Base-by-base conservation (phyloP, 306 rosid genomes). In the Corylus heterophylla region DNA sequence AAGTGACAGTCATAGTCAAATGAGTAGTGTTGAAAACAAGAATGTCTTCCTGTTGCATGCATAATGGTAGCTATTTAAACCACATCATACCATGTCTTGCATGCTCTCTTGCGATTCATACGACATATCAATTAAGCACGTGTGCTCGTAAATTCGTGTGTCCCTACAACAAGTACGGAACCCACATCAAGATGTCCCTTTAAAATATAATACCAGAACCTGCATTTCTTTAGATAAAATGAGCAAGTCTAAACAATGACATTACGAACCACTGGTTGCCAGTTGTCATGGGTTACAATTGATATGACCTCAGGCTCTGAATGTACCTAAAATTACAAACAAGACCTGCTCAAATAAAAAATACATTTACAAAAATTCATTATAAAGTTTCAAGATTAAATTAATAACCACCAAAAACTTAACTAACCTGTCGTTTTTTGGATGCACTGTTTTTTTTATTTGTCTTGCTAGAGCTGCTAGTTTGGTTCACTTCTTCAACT, bases 191-290 rank as follows among this genome's bases (percentile, higher is more conserved):
- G 29, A 77, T 13, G 76, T 35, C 45, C 25, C 9, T 71, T 64
- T 68, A 18, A 7, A 39, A 14, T 74, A 69, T 37, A 29, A 29
- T 54, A 44, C 37, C 51, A 69, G 35, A 67, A 67, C 67, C 39
- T 39, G 13, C 59, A 47, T 27, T 75, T 4, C 49, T 67, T 58
- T 67, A 18, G 39, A 13, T 0, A 54, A 77, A 27, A 54, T 7
- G 8, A 51, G 37, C 45, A 9, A 77, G 61, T 7, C 50, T 8
- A n/a, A 13, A 59, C 44, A 39, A 67, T 37, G 17, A 55, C 31
- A 73, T 58, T 59, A 67, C 86, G 69, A 54, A 87, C 86, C 88
- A 81, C 22, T 72, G 63, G 80, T 74, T 76, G 86, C 88, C 90
- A 87, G 90, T 76, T 75, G 54, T 76, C 84, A 39, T 76, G 86